Evolutionary conservation across 352 stramenopile species (phyloP), one percentile per base, ranked within the genome.

Genomic region (Phytopythium cucurbitacearum): DNA sequence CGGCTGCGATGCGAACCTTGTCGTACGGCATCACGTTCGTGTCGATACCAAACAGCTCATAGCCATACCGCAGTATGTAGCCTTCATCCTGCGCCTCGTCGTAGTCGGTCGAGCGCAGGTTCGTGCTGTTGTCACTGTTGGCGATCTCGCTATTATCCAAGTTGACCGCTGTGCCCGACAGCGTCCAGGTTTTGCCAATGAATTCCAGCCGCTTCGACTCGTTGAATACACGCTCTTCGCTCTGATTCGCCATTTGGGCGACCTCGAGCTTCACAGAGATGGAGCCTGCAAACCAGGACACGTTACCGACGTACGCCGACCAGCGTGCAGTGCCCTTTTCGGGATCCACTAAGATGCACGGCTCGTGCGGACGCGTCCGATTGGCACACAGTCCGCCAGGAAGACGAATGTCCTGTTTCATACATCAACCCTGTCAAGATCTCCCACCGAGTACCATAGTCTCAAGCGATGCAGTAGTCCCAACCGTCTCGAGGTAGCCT

Each of bases 261-360:
- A 89, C 66, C 36, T 71, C 54, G 10, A 91, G 48, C 12, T 80
- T 76, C 7, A 94, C 51, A 41, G 83, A 58, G 48, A 91, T 81
- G 2, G 75, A 80, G 0, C 76, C 83, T 7, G 76, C 66, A 55
- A 84, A 78, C 56, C 68, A 65, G 53, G 80, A 90, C 13, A 94
- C 81, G 51, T 92, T 90, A 45, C 57, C 60, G 36, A 94, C 69
- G 39, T 86, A 78, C 0, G 81, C 81, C 15, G 78, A 70, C 77
- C 81, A 94, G 15, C 69, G 65, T 33, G 84, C 84, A 12, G 77
- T 54, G 34, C 56, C 61, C 9, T 56, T 73, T 21, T 60, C 55
- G 39, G 63, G 84, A 53, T 94, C 74, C n/a, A 94, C 73, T 36
- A 67, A 54, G 41, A 78, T 91, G 28, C 84, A 94, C n/a, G 84